Evolutionary conservation across 257 asterid genomes (phyloP).

Genomic region (Petunia axillaris): DNA sequence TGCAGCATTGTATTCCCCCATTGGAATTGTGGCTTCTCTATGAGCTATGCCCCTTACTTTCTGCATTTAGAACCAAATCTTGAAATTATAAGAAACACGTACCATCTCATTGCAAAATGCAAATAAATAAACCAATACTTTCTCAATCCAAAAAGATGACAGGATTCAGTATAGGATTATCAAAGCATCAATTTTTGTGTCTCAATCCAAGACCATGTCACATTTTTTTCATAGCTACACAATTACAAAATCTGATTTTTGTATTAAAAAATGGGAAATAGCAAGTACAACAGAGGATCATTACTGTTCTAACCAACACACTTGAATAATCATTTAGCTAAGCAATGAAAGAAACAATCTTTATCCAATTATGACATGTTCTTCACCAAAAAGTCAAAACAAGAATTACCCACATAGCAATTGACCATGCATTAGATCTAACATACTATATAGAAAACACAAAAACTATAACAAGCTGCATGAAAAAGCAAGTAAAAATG

Average conservation of each 20-base stretch:
- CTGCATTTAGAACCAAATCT: constrained; percentile 44
- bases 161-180: neutral
- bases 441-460: neutral
- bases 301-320: neutral
- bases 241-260: too few species aligned
- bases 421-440: neutral
- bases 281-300: neutral
- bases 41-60: constrained; percentile 38
- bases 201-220: neutral
- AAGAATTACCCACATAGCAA: neutral
- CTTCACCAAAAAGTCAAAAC: neutral
- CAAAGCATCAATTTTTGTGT: neutral
- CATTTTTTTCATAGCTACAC: too few species aligned
- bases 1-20: constrained; percentile 41
- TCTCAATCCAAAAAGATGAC: neutral
- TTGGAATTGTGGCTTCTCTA: constrained; percentile 35
- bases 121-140: neutral
- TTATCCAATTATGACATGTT: neutral
- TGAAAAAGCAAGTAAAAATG: too few species aligned
- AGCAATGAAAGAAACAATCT: neutral
- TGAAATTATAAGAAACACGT: neutral
- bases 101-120: neutral
- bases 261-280: neutral
- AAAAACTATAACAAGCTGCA: neutral
- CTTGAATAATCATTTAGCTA: neutral